Evolutionary conservation across 2,329 filamentous ascomycete genomes (phyloP).

Genomic region (Aspergillus niger): DNA sequence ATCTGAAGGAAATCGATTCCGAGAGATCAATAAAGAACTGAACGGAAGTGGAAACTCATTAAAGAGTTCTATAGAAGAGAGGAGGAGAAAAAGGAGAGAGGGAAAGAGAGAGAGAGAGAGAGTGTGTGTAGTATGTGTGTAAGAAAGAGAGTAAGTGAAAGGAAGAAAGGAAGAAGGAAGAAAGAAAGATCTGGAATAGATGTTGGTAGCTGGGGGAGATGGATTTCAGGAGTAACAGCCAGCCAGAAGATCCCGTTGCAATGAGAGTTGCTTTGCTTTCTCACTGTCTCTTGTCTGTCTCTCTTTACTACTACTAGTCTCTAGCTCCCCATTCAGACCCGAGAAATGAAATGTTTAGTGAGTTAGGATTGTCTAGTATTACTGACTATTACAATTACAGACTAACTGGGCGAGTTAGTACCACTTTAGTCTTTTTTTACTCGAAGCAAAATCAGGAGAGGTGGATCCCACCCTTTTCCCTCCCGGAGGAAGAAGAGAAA

Average conservation of each 20-base stretch:
- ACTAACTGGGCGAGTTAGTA: background rate
- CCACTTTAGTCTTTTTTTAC: too few relatives aligned
- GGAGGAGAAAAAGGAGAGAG: background rate
- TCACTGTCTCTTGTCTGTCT: too few relatives aligned
- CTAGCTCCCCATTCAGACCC: too few relatives aligned
- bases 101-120: background rate
- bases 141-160: background rate
- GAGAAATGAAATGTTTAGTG: background rate
- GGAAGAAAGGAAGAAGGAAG: background rate
- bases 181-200: constrained; percentile 1
- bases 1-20: background rate
- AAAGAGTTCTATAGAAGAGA: background rate
- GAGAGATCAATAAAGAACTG: constrained; percentile 5
- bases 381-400: constrained; percentile 3
- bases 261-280: background rate
- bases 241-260: background rate
- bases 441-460: constrained; percentile 9
- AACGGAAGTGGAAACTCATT: background rate
- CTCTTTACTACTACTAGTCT: too few relatives aligned
- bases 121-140: background rate
- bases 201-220: background rate
- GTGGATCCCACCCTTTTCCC: constrained; percentile 1
- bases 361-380: background rate
- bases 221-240: constrained; percentile 7
- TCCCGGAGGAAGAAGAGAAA: background rate